Base-by-base conservation (phyloP, 75 land plant genomes). In the Isoetes taiwanensis region DNA sequence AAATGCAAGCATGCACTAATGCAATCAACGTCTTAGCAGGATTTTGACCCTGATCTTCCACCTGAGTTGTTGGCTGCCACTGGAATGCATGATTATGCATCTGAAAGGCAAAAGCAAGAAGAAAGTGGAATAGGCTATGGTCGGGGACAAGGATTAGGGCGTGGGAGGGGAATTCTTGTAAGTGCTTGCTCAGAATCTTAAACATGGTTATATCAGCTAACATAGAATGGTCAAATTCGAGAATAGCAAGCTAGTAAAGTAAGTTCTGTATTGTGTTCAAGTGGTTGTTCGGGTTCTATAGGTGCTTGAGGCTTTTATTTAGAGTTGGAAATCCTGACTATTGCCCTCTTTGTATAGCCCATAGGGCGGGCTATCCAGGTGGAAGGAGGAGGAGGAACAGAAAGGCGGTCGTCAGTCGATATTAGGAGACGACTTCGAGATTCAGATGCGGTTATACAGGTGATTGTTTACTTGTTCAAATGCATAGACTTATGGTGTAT, bases 31-130 rank as follows among this genome's bases (percentile, higher is more conserved):
- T n/a, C n/a, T n/a, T n/a, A n/a, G n/a, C 71, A 90, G 97, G 97
- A 83, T 19, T 86, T 76, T 73, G 97, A 90, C 86, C 97, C 97
- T 28, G 97, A 90, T 72, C 63, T 90, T 52, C 97, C 97, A 16
- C 93, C 93, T 34, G 97, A 90, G 76, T 72, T 90, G 11, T 81
- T 84, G 54, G 93, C 85, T 42, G 97, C 97, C 16, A 55, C 78
- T 11, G 79, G 84, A 6, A 59, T 72, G 69, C 77, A 77, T 28
- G 88, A 86, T 35, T 59, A 28, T 10, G 17, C 80, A 43, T 62
- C 73, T 61, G 93, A 78, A 28, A 64, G 52, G 57, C 21, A 52
- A 50, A 59, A 61, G 16, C 77, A 35, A 28, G n/a, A 69, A 43
- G 84, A 80, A 43, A 37, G 52, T 59, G 79, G 77, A 20, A 68